Base-by-base conservation (phyloP, 116 monocot species). In the Iris pallida region DNA sequence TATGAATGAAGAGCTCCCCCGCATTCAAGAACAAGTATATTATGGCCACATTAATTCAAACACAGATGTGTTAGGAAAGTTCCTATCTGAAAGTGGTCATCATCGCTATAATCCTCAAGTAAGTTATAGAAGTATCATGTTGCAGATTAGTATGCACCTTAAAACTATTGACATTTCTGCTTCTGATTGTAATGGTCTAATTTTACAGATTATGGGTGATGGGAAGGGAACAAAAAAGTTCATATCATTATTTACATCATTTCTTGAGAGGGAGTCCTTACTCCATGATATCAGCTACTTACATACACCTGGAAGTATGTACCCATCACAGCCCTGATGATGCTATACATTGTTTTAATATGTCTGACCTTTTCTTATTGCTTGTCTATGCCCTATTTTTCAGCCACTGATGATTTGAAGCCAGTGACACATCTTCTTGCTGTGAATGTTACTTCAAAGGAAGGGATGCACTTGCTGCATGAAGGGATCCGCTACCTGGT, bases 1-100 rank as follows among this genome's bases (percentile, higher is more conserved):
- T 30, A 92, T 97, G 92, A 92, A 92, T 62, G 89, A 82, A 61
- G 96, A 97, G 61, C 83, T 97, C 47, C 85, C 80, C 52, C 85
- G 78, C 77, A 80, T 97, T 69, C 96, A 97, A 76, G 96, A 97
- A 71, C 82, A 87, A 76, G 85, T 97, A 74, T 97, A 97, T 57
- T 97, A 87, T 85, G 89, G 92, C 6, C 81, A 97, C 45, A 89
- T 97, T 16, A 75, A 61, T 51, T 85, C 92, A 65, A 75, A 78
- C 57, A 97, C 92, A 59, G 89, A 97, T 80, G 71, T 97, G 5
- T 79, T 97, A 70, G 96, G 87, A 4, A 86, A 87, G 42, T 92
- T 97, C 75, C 81, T 97, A 14, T 89, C 89, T 52, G 89, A 89
- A 69, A 81, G 71, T 78, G 77, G 96, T 55, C 83, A 85, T 71